Evolutionary conservation across 192 early-diverging fungal genomes (phyloP).

Genomic region (Rhizoclosmatium sp.): DNA sequence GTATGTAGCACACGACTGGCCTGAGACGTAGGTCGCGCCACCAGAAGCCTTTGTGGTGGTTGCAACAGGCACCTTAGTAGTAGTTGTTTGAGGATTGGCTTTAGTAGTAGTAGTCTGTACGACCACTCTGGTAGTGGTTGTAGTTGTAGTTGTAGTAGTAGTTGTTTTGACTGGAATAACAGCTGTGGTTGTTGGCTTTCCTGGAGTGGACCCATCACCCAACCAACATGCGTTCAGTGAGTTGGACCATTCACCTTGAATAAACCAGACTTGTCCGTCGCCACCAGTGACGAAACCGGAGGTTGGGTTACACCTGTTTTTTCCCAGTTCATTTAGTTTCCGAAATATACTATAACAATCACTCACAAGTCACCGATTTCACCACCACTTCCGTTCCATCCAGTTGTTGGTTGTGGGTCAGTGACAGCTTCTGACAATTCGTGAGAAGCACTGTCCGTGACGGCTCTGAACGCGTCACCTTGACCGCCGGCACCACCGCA

Average conservation of each 20-base stretch:
- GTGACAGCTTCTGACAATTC: not conserved
- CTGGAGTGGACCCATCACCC: not conserved
- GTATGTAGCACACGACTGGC: no score
- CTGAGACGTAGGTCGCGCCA: no score
- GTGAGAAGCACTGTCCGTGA: not conserved
- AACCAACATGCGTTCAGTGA: not conserved
- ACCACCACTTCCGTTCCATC: not conserved
- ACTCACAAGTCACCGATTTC: constrained; percentile 3
- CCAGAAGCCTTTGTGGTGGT: not conserved
- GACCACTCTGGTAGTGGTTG: not conserved
- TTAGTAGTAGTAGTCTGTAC: not conserved
- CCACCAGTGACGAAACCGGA: constrained; percentile 1
- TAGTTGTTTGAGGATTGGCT: not conserved
- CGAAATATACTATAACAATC: not conserved
- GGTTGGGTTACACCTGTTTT: not conserved
- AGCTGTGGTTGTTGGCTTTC: not conserved
- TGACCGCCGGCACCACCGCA: constrained; percentile 7
- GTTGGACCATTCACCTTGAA: constrained; percentile 17
- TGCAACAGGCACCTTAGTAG: not conserved
- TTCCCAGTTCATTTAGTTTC: not conserved
- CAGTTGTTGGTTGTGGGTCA: not conserved
- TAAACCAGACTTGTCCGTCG: constrained; percentile 5
- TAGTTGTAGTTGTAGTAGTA: constrained; percentile 1
- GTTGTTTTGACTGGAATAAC: not conserved
- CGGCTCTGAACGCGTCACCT: not conserved